Conservation (phyloP, 2,329 filamentous ascomycete species). For the Cylindrodendrum hubeiense region DNA sequence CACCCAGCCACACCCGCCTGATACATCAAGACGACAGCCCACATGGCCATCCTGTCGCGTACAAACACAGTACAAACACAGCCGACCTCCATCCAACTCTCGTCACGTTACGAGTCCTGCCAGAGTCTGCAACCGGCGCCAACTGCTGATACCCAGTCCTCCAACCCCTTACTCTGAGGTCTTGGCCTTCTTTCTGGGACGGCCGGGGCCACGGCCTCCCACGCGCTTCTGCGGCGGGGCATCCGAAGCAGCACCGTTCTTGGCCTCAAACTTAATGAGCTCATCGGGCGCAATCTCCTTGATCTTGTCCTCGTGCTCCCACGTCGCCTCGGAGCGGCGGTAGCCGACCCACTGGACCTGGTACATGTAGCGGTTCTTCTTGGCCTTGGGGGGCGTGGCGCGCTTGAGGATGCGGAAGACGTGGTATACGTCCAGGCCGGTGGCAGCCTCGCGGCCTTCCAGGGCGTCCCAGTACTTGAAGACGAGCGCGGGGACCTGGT, state of each 20-base stretch:
- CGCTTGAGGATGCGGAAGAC: conserved; percentile 44
- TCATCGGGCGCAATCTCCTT: conserved; percentile 39
- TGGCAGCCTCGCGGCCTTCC: conserved; percentile 40
- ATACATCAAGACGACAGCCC: background rate
- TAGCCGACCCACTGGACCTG: conserved; percentile 46
- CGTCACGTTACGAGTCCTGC: background rate
- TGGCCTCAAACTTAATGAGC: conserved; percentile 42
- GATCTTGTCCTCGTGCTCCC: conserved; percentile 40
- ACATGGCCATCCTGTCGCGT: background rate
- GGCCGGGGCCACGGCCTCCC: conserved; percentile 35
- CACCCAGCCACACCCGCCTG: background rate
- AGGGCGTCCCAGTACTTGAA: conserved; percentile 44
- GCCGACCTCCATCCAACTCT: background rate
- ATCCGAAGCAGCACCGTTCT: conserved; percentile 26
- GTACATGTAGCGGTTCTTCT: conserved; percentile 36
- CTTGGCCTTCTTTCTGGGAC: conserved; percentile 41
- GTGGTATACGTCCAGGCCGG: conserved; percentile 40
- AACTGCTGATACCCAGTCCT: background rate
- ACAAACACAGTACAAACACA: background rate
- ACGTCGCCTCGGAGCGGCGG: conserved; percentile 37
- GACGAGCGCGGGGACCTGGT: conserved; percentile 41
- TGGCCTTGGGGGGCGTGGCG: conserved; percentile 27
- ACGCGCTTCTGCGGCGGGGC: conserved; percentile 37
- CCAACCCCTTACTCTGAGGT: background rate
- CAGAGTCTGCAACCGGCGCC: background rate